Base-by-base conservation (phyloP, 352 stramenopile genomes). In the Phytophthora cactorum region DNA sequence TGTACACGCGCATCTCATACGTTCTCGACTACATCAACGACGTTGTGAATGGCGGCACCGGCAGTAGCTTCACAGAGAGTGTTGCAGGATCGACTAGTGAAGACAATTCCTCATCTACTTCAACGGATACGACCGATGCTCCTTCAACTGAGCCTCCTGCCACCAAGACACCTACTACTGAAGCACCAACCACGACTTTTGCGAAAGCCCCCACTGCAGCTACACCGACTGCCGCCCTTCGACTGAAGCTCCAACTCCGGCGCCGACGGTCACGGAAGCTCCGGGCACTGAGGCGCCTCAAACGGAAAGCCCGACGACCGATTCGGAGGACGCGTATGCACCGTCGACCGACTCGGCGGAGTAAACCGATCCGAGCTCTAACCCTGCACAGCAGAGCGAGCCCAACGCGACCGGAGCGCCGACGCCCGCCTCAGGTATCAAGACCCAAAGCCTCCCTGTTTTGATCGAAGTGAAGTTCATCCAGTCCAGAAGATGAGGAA, bases 21-120 rank as follows among this genome's bases (percentile, higher is more conserved):
- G 70, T 89, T 45, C 62, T 80, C 0, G 78, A 84, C 69, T 91
- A 79, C 44, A 83, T 91, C 47, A 82, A 88, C 39, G 65, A 79
- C 52, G 76, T 86, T 47, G 73, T 87, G 11, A 63, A 25, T 17
- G 65, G 65, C 14, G 74, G 67, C 15, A 62, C 54, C 10, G 61
- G 71, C 11, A 65, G 67, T 44, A 70, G 52, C 46, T 66, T 64
- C 39, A 64, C 51, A 4, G 50, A 61, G n/a, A 74, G 54, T 25
- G n/a, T 25, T 27, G 15, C 54, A 31, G 50, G 49, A 12, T 74
- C 55, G 29, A 39, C 47, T 9, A 25, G 34, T 31, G 22, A 68
- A 47, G 46, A 47, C 32, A 49, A 63, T 11, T 28, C 49, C 0
- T 46, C 58, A 45, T 59, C 47, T 5, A 38, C 63, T 34, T 70